Evolutionary conservation across 2,329 filamentous ascomycete genomes (phyloP), one percentile per base, ranked within the genome.

Genomic region (Beauveria medogensis): DNA sequence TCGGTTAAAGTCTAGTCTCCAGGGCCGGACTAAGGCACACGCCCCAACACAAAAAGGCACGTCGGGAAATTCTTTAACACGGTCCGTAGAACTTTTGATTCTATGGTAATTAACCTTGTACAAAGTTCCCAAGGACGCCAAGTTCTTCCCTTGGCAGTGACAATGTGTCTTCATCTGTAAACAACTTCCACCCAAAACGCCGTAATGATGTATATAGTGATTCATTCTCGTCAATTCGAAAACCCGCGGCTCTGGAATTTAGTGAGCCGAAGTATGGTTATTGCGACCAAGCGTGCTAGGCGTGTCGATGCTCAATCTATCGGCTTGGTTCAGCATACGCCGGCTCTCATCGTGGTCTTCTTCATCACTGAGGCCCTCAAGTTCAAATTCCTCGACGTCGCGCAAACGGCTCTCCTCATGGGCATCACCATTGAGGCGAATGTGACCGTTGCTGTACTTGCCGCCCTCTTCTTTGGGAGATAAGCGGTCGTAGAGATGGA

Each of bases 311-410:
- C 68, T 73, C 18, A 65, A 64, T 9, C 74, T 73, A n/a, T 68
- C 60, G 57, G 65, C 67, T 30, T 65, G 66, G 48, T 74, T 74
- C 57, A 75, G 71, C 67, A 76, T 76, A 20, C 71, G 66, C 3
- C 71, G 72, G 22, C 71, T 69, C 47, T 78, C 78, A 14, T 83
- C 85, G 5, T 88, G 88, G 77, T 96, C 92, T 20, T 95, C 92
- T 50, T 96, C 92, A 62, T 89, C 94, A 72, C 92, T 92, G 44
- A 99, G 76, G 0, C 91, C 93, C 63, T 94, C 91, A 1, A 99
- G 80, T 75, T 97, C 94, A 71, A 96, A 99, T 67, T 96, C 92
- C 70, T 97, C 89, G 0, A 90, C 92, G 70, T 96, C 92, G 34
- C 84, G 81, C 43, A 93, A 78, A 63, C 84, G 84, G 12, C 79